Evolutionary conservation across 2,329 filamentous ascomycete genomes (phyloP), one percentile per base, ranked within the genome.

Genomic region (Botrytis squamosa): DNA sequence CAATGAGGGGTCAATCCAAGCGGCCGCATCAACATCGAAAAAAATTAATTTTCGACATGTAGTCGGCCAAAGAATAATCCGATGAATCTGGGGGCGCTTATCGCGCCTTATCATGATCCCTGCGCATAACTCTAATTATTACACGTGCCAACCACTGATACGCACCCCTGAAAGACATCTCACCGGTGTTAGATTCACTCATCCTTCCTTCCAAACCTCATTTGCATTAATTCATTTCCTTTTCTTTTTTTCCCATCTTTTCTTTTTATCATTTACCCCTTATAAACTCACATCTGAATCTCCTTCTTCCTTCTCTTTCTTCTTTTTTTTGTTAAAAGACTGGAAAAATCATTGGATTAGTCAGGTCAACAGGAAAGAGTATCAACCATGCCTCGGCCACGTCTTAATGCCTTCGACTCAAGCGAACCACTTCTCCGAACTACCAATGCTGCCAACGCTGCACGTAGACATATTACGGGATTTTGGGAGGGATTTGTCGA

Each of bases 401-500:
- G 36, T 69, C 78, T 49, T 71, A 29, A 29, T 57, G 71, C 52
- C 74, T 79, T 5, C 76, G 78, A 70, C 74, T 52, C 66, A 77
- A 70, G 74, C 33, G 80, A 81, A 57, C 66, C 78, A 22, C 74
- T 81, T 8, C 38, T 76, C 25, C 76, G 80, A 60, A 77, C 75
- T 4, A 77, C 76, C 1, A 76, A 78, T 14, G 75, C 76, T 46
- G 78, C 78, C 52, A 57, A 33, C 72, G 73, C 5, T 75, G 72
- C 52, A 57, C n/a, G n/a, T 29, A 57, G 52, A 40, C 67, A 75
- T 81, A 84, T 71, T 6, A 83, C 83, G 71, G 86, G 87, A 38
- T 83, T 84, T 73, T 90, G 88, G 84, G 84, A 88, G 49, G 90
- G 89, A 57, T 93, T 93, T 80, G 81, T 90, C 77, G 91, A 93